Base-by-base conservation (phyloP, 1,284 basidiomycete species). In the Hemileia vastatrix region DNA sequence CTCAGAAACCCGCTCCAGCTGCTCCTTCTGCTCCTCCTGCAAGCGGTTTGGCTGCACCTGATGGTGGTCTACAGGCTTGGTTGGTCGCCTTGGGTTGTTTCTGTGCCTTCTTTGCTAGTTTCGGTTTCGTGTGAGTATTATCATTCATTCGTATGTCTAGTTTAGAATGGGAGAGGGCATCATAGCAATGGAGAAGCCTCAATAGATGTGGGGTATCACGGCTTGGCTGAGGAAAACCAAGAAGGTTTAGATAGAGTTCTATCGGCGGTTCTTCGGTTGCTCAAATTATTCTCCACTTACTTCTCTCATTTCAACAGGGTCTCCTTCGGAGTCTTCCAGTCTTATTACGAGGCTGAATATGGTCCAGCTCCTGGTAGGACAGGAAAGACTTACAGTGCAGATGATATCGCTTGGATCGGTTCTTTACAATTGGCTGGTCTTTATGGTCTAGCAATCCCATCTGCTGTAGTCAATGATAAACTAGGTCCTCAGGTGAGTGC, bases 301-400 rank as follows among this genome's bases (percentile, higher is more conserved):
- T 40, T 40, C 36, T 40, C 15, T 15, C 15, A 40, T 40, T 40
- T 40, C 36, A 40, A 40, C 36, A 40, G 36, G 15, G 36, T 40
- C 48, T 50, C 48, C 56, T 58, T 33, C 31, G 56, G 45, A n/a
- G 47, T 52, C 18, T 58, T 58, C 56, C 56, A 58, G 32, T 19
- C 56, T n/a, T 58, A 58, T 44, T 58, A 58, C 56, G 33, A 47
- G 55, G 11, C 11, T 15, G n/a, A 51, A 23, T 21, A 21, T 11
- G 27, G 27, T 27, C 27, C 27, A 27, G 27, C 27, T 27, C 27
- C 27, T 27, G 27, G 27, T 27, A 27, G 27, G 27, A 27, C 27
- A 27, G 27, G 27, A 27, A 21, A 6, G n/a, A n/a, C 18, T 21
- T 32, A 32, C 44, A 33, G 18, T 18, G 15, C n/a, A 19, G 18